Evolutionary conservation across 257 asterid species (phyloP).

Genomic region (Striga asiatica): DNA sequence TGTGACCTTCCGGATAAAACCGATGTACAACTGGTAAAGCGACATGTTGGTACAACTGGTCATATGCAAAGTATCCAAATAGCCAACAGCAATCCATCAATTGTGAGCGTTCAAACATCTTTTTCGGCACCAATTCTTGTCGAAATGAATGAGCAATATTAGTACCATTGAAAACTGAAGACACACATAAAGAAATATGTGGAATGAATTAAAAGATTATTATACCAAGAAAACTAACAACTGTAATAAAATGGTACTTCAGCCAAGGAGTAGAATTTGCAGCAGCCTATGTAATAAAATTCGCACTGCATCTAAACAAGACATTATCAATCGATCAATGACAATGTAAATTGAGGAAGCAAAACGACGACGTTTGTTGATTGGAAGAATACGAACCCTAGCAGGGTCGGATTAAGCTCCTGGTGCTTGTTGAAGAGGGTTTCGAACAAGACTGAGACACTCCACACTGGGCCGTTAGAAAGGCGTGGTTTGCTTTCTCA

Average conservation of each 20-base stretch:
- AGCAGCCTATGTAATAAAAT: too few species aligned
- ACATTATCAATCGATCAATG: too few species aligned
- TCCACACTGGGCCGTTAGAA: slow-evolving; percentile 82
- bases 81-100: slow-evolving; percentile 91
- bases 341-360: too few species aligned
- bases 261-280: too few species aligned
- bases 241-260: background rate
- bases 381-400: slow-evolving; percentile 65
- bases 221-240: background rate
- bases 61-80: slow-evolving; percentile 88
- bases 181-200: background rate
- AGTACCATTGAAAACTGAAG: slow-evolving; percentile 42
- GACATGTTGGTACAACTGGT: slow-evolving; percentile 92
- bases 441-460: slow-evolving; percentile 59
- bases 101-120: slow-evolving; percentile 70
- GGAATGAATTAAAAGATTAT: background rate
- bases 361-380: slow-evolving; percentile 54
- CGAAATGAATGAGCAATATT: slow-evolving; percentile 47
- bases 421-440: slow-evolving; percentile 52
- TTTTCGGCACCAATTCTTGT: slow-evolving; percentile 24
- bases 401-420: slow-evolving; percentile 45
- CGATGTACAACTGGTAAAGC: slow-evolving; percentile 52
- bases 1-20: slow-evolving; percentile 65
- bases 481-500: slow-evolving; percentile 41
- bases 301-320: too few species aligned